Base-by-base conservation (phyloP, 2,329 filamentous ascomycete species). In the Neurospora sp. region DNA sequence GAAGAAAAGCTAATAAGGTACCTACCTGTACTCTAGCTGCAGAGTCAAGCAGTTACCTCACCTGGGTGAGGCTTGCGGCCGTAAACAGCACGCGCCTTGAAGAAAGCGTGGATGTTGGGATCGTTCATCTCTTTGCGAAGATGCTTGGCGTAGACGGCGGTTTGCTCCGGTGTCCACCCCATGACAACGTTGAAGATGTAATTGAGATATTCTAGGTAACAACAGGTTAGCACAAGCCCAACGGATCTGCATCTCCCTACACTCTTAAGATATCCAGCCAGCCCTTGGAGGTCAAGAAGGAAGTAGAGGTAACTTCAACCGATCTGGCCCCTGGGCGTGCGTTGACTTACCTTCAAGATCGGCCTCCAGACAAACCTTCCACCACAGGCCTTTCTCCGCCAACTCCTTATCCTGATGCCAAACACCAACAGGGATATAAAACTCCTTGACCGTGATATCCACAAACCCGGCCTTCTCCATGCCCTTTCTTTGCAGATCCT, bases 301-400 rank as follows among this genome's bases (percentile, higher is more conserved):
- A 28, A 28, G 38, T 38, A 38, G 38, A 38, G 38, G 38, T 38
- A 38, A 4, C 38, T 11, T 38, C 38, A 11, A 38, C 11, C 9
- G 28, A 28, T 28, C 28, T 28, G 28, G 28, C 28, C 28, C 28
- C 28, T 28, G 28, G 28, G 28, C 28, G 28, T 38, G 36, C 71
- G 38, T 11, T 9, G 38, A 15, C 70, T 36, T n/a, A 11, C 73
- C 73, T 46, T 74, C 72, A 6, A 67, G 67, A 66, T 75, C 73
- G 23, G 66, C 66, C 23, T 69, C 66, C 15, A 69, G 40, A 13
- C 69, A 71, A 5, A 71, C 38, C 66, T 69, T 36, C 15, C 38
- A 39, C 39, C 72, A 76, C 36, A 67, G 58, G 28, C 78, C 78
- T 38, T 74, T 73, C 70, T 76, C 73, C 71, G 73, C 46, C 11